A percentile compares a stretch with the other conserved stretches of the same genome.
Conservation (phyloP, 2,329 filamentous ascomycete species). For the Penicillium sp. region DNA sequence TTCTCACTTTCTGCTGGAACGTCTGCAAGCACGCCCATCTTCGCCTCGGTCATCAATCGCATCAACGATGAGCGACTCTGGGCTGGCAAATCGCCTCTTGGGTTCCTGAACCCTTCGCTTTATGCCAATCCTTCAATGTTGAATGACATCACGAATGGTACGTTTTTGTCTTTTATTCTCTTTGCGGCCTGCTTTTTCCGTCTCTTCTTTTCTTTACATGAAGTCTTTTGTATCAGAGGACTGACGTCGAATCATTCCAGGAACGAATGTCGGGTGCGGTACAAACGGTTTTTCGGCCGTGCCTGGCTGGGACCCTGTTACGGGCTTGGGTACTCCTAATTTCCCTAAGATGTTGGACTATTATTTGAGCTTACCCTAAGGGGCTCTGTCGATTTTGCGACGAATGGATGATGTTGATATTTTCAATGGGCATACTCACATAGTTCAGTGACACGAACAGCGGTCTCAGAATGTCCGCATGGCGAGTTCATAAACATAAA, state of each 20-base stretch:
- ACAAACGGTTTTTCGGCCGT: conserved; percentile 5
- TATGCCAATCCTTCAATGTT: conserved; percentile 13
- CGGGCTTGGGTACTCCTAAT: conserved; percentile 28
- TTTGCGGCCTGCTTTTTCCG: not conserved
- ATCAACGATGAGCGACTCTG: conserved; percentile 14
- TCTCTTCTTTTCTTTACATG: not conserved
- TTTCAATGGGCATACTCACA: too few relatives aligned
- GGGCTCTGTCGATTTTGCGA: too few relatives aligned
- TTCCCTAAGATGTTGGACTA: conserved; percentile 1
- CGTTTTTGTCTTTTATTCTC: not conserved
- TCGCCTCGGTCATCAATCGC: conserved; percentile 11
- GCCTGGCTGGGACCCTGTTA: conserved; percentile 28
- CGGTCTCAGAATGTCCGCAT: too few relatives aligned
- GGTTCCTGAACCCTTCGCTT: conserved; percentile 9
- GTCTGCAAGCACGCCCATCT: conserved; percentile 13
- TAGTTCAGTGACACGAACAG: too few relatives aligned
- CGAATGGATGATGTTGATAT: too few relatives aligned
- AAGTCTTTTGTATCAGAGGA: not conserved
- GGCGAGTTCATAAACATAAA: too few relatives aligned
- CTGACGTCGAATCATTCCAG: not conserved
- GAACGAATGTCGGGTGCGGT: conserved; percentile 4
- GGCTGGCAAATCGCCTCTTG: conserved; percentile 11
- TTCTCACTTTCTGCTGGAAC: conserved; percentile 10
- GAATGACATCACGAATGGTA: conserved; percentile 14
- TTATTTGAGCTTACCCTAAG: not conserved